Evolutionary conservation across 345 rosid genomes (phyloP).

Genomic region (Garcia nutans): DNA sequence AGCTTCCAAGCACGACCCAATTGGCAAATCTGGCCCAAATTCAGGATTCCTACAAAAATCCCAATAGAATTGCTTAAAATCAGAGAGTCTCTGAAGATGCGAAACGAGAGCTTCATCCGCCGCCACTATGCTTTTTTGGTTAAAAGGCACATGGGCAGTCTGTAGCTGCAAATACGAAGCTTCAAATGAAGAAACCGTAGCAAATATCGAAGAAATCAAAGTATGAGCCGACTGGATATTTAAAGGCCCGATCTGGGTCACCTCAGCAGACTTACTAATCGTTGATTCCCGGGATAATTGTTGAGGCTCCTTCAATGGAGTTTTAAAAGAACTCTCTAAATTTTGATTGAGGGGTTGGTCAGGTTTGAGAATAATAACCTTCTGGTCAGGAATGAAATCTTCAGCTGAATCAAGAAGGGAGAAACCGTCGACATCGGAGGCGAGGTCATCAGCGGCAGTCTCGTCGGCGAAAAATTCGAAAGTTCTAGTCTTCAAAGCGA

Average conservation of each 20-base stretch:
- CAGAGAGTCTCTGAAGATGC: slow-evolving; percentile 64
- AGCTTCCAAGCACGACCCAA: slow-evolving; percentile 85
- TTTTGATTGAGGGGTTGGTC: slow-evolving; percentile 37
- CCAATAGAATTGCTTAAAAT: slow-evolving; percentile 57
- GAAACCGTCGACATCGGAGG: slow-evolving; percentile 45
- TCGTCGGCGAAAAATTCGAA: slow-evolving; percentile 87
- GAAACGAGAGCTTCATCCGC: slow-evolving; percentile 80
- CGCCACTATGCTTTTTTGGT: slow-evolving; percentile 51
- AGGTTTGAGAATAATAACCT: slow-evolving; percentile 88
- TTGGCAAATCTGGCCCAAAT: slow-evolving; percentile 38
- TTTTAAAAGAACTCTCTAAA: not conserved
- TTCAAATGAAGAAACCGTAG: slow-evolving; percentile 68
- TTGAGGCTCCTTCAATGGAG: not conserved
- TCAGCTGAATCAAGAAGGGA: slow-evolving; percentile 79
- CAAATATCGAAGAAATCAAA: slow-evolving; percentile 74
- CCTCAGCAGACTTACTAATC: slow-evolving; percentile 14
- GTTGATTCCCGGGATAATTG: slow-evolving; percentile 1
- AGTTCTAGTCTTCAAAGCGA: slow-evolving; percentile 88
- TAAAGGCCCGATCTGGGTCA: slow-evolving; percentile 34
- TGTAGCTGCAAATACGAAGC: slow-evolving; percentile 89
- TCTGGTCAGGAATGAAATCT: slow-evolving; percentile 88
- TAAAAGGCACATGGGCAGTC: slow-evolving; percentile 77
- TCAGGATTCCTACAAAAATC: slow-evolving; percentile 49
- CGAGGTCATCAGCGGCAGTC: slow-evolving; percentile 2
- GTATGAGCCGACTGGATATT: slow-evolving; percentile 45